Evolutionary conservation across 129 eudicot genomes (phyloP), one percentile per base, ranked within the genome.

Genomic region (Lactuca saligna): DNA sequence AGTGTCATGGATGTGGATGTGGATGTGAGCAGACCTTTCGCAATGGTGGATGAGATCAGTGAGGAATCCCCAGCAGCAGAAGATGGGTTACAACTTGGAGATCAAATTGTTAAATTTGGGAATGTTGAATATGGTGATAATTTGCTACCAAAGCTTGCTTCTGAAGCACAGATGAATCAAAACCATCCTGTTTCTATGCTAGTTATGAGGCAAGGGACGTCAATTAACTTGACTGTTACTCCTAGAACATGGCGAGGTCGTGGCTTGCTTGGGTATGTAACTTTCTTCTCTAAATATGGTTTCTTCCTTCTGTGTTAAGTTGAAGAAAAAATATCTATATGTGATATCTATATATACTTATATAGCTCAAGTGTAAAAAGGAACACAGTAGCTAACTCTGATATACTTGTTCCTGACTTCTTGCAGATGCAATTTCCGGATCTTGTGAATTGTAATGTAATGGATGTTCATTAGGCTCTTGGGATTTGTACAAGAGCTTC

Each of bases 61-160:
- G 99, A 93, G 78, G 85, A 80, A 49, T 93, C 99, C 55, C 99
- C 99, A 59, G 99, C 95, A 69, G 95, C 97, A 20, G 99, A 89
- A 73, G 99, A 89, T 71, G 99, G 99, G 31, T 80, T 93, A 74
- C 97, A 93, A 74, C 95, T 93, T 75, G 99, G 99, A 53, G 99
- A 93, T 78, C 95, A 85, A 70, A 80, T 93, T 62, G 82, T 89
- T 65, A 93, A 87, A 61, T 93, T 93, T 76, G 99, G 99, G 67
- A 81, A 60, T 51, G 95, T 93, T 56, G 97, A 89, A 71, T 82
- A 61, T 77, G 99, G 97, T 61, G 99, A 93, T 63, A 84, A 82
- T 83, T 73, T 89, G 85, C 69, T 84, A 55, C 86, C 82, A 17
- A 73, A 75, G 75, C 97, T 93, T 73, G 81, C 95, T 70, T 80